Percentiles rank a stretch among this genome's conserved stretches.
phyloP scores from a whole-genome alignment of 345 rosid species.

The Corymbia maculata region DNA sequence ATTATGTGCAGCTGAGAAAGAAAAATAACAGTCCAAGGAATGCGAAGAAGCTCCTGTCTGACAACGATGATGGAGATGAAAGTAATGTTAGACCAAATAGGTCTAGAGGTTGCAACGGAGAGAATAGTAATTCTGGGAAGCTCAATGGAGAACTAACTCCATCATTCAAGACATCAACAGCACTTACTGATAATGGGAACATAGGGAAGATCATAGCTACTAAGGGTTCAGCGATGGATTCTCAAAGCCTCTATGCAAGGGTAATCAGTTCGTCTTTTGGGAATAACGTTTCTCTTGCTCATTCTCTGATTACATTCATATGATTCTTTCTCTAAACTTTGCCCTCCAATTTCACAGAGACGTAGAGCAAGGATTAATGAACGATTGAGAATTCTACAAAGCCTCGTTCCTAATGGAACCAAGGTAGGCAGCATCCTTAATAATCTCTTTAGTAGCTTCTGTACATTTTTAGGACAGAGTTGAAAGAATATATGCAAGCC shows the following conservation, averaged over 20 bases:
- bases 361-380: conserved; percentile 75
- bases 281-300: background rate
- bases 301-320: background rate
- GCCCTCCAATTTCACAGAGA: conserved; percentile 29
- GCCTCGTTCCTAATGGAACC: conserved; percentile 79
- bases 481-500: background rate
- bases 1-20: background rate
- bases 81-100: conserved; percentile 33
- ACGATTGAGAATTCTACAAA: conserved; percentile 54
- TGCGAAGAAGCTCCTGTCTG: conserved; percentile 15
- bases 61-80: conserved; percentile 15
- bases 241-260: conserved; percentile 89
- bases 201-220: conserved; percentile 45
- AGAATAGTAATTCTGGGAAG: conserved; percentile 39
- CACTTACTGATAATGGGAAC: conserved; percentile 38
- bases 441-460: background rate
- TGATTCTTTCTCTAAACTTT: background rate
- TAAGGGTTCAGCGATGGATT: conserved; percentile 72
- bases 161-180: conserved; percentile 6
- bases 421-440: conserved; percentile 20
- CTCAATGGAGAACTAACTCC: conserved; percentile 6
- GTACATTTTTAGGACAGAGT: background rate
- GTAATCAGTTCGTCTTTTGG: conserved; percentile 12
- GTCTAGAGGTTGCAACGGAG: conserved; percentile 35
- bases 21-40: conserved; percentile 20